phyloP scores from a whole-genome alignment of 2,329 filamentous ascomycete genomes.

The Aspergillus pseudoterreus region DNA sequence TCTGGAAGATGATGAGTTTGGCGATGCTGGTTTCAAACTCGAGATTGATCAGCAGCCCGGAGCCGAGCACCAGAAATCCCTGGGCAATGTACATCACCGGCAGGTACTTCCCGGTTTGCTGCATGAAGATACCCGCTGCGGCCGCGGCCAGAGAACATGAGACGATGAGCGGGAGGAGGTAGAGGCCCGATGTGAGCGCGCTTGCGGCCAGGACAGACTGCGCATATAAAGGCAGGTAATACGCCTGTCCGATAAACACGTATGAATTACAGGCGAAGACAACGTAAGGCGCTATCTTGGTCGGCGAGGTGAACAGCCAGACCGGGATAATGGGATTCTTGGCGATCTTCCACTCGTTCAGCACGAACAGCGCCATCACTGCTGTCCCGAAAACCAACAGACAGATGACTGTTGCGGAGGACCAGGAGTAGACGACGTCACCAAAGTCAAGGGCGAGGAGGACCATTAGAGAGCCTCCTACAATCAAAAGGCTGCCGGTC shows the following conservation, averaged over 20 bases:
- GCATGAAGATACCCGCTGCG: constrained; percentile 44
- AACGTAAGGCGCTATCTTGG: constrained; percentile 54
- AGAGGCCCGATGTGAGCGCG: constrained; percentile 53
- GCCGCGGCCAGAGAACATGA: constrained; percentile 43
- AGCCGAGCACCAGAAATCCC: constrained; percentile 40
- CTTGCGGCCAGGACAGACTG: constrained; percentile 62
- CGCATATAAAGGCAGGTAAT: constrained; percentile 72
- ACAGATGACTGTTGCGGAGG: constrained; percentile 51
- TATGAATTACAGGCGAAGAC: constrained; percentile 31
- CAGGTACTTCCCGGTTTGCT: constrained; percentile 46
- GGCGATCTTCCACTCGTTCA: constrained; percentile 49
- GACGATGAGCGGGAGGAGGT: constrained; percentile 59
- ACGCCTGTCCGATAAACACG: constrained; percentile 62
- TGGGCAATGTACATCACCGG: constrained; percentile 45
- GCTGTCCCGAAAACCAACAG: constrained; percentile 47
- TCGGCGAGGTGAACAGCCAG: constrained; percentile 52
- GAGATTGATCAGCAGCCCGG: constrained; percentile 45
- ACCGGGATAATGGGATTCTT: constrained; percentile 64
- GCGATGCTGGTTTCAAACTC: constrained; percentile 29
- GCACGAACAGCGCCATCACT: not conserved
- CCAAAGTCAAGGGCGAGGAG: constrained; percentile 54
- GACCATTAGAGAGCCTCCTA: constrained; percentile 48
- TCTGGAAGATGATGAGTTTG: constrained; percentile 44
- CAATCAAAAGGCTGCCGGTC: constrained; percentile 48
- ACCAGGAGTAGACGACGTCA: constrained; percentile 50